A percentile compares a stretch with the other conserved stretches of the same genome.
Evolutionary conservation across 768 basidiomycete genomes (phyloP).

Genomic region (Tylopilus subfusipes): DNA sequence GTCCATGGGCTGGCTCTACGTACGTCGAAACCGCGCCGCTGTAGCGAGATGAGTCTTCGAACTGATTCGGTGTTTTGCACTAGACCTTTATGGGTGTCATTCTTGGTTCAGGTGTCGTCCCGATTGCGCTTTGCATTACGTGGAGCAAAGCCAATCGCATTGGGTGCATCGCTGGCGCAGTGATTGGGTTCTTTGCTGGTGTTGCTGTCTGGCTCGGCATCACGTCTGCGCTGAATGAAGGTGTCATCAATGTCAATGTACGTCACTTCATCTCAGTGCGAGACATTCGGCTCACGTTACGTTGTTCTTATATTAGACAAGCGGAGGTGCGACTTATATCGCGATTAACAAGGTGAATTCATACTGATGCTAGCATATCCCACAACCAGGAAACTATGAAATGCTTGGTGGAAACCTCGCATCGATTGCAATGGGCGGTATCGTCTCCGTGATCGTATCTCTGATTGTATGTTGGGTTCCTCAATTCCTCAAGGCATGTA

Average conservation of each 20-base stretch:
- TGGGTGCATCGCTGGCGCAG: constrained; percentile 74
- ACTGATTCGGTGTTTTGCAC: neutral
- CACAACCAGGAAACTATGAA: constrained; percentile 42
- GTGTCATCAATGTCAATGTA: constrained; percentile 67
- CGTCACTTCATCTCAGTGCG: constrained; percentile 15
- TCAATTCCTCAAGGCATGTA: neutral
- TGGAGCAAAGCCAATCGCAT: constrained; percentile 84
- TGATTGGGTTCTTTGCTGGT: constrained; percentile 66
- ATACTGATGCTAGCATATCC: neutral
- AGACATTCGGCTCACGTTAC: neutral
- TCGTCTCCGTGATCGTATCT: constrained; percentile 65
- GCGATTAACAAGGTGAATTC: constrained; percentile 1
- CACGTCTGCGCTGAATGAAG: constrained; percentile 65
- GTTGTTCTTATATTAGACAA: constrained; percentile 34
- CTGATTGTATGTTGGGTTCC: constrained; percentile 49
- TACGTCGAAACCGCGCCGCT: constrained; percentile 35
- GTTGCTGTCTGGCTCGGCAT: constrained; percentile 84
- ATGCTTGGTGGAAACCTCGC: constrained; percentile 93
- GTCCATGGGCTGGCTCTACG: constrained; percentile 92
- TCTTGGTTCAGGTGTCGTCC: constrained; percentile 80
- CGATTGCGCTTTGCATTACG: constrained; percentile 81
- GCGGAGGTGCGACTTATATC: constrained; percentile 43
- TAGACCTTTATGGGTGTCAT: constrained; percentile 88
- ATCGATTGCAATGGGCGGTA: constrained; percentile 75
- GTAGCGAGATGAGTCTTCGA: neutral